Evolutionary conservation across 2,329 filamentous ascomycete genomes (phyloP).

Genomic region (Magnaporthiopsis rhizophila): DNA sequence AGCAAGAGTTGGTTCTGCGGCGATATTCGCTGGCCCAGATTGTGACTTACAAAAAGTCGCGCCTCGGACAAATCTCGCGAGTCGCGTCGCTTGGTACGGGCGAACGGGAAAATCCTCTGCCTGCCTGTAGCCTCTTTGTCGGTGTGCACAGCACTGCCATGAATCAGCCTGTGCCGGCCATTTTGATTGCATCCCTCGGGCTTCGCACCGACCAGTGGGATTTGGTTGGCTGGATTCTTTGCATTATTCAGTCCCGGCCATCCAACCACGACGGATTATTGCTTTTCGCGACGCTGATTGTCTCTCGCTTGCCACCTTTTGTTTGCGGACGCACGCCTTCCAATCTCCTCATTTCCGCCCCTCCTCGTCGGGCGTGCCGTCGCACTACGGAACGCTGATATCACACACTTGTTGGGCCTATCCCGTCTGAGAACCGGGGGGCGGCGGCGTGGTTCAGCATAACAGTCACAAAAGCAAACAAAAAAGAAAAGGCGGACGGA

Average conservation of each 20-base stretch:
- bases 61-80: background rate
- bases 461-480: background rate
- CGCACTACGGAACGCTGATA: background rate
- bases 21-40: background rate
- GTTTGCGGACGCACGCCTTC: background rate
- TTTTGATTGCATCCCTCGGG: background rate
- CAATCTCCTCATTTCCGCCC: background rate
- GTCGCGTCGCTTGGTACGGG: background rate
- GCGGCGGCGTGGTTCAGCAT: background rate
- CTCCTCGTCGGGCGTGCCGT: background rate
- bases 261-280: background rate
- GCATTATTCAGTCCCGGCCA: conserved; percentile 1
- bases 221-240: background rate
- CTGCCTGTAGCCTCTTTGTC: background rate
- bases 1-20: too few relatives aligned
- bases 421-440: background rate
- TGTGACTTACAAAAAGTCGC: background rate
- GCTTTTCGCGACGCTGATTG: background rate
- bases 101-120: background rate
- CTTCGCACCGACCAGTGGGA: background rate
- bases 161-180: background rate
- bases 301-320: background rate
- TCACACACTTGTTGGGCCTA: background rate
- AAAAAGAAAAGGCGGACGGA: too few relatives aligned
- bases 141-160: background rate